Conservation (phyloP, 2,329 filamentous ascomycete species). For the Verticillium longisporum region DNA sequence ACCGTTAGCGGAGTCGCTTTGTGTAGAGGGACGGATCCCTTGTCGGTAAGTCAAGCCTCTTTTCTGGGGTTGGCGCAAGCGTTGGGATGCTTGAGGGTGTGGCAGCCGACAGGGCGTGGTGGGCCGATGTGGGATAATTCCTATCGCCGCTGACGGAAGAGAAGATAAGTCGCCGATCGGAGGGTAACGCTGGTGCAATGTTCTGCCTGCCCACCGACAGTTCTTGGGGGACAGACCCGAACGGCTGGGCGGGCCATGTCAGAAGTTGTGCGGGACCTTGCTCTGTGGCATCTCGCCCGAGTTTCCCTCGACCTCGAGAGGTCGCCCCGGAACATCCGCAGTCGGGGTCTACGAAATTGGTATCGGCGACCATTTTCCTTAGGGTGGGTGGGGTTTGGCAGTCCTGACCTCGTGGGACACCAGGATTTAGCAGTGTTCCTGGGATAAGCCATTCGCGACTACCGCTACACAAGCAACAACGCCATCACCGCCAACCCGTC, state of each 20-base stretch:
- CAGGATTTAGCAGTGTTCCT: background rate
- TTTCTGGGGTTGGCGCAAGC: constrained; percentile 1
- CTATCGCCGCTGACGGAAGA: constrained; percentile 1
- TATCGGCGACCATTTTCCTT: background rate
- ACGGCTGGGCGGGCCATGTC: background rate
- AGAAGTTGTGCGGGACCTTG: background rate
- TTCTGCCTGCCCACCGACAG: too few relatives aligned
- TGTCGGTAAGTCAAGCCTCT: background rate
- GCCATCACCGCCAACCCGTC: background rate
- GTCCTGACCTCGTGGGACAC: background rate
- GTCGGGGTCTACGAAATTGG: background rate
- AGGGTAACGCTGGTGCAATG: background rate
- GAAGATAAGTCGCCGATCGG: background rate
- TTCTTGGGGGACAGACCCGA: background rate
- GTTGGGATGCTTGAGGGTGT: background rate
- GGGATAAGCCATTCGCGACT: background rate
- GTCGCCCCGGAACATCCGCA: background rate
- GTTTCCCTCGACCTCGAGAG: too few relatives aligned
- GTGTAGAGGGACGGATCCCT: background rate
- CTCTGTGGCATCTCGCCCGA: background rate
- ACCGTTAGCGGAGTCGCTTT: background rate
- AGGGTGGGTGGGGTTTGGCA: background rate
- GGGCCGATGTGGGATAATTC: constrained; percentile 1
- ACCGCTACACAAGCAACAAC: background rate
- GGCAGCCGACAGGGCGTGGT: background rate